A percentile compares a stretch with the other conserved stretches of the same genome.
Conservation (phyloP, 208 protist species). For the Wallacemonas rigidus region DNA sequence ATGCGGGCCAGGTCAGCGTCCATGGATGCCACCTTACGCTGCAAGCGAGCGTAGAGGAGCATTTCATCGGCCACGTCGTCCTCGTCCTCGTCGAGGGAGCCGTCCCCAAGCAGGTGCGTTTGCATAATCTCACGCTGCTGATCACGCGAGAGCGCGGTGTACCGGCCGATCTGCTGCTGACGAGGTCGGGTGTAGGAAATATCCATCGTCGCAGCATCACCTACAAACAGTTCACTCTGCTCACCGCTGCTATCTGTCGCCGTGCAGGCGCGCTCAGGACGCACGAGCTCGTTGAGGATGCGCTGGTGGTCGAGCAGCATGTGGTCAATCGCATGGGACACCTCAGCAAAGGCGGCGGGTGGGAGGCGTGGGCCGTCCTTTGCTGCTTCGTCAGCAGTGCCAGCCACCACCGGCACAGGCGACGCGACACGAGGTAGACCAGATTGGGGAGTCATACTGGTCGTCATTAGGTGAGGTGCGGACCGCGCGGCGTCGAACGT, state of each 20-base stretch:
- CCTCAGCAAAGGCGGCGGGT: conserved; percentile 36
- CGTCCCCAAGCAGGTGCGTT: conserved; percentile 16
- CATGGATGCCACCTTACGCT: conserved; percentile 48
- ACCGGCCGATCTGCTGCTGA: conserved; percentile 3
- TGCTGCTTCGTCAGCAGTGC: neutral
- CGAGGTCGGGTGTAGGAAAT: conserved; percentile 3
- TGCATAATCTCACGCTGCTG: conserved; percentile 13
- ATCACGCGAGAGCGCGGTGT: conserved; percentile 8
- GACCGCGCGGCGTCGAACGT: neutral
- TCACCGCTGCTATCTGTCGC: neutral
- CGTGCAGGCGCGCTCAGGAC: conserved; percentile 26
- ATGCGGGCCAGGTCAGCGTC: conserved; percentile 50
- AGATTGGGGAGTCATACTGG: no score
- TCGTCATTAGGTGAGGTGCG: neutral
- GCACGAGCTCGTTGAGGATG: conserved; percentile 53
- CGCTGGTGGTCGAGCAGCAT: conserved; percentile 81
- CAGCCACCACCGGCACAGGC: neutral
- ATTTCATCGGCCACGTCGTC: conserved; percentile 59
- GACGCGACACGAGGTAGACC: conserved; percentile 1
- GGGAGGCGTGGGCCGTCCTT: neutral
- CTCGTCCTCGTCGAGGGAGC: neutral
- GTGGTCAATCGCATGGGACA: conserved; percentile 49
- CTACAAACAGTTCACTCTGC: conserved; percentile 8
- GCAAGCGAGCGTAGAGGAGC: conserved; percentile 56
- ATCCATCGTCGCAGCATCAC: conserved; percentile 1